Conservation (phyloP, 2,329 filamentous ascomycete species). For the Sporothrix phasma region DNA sequence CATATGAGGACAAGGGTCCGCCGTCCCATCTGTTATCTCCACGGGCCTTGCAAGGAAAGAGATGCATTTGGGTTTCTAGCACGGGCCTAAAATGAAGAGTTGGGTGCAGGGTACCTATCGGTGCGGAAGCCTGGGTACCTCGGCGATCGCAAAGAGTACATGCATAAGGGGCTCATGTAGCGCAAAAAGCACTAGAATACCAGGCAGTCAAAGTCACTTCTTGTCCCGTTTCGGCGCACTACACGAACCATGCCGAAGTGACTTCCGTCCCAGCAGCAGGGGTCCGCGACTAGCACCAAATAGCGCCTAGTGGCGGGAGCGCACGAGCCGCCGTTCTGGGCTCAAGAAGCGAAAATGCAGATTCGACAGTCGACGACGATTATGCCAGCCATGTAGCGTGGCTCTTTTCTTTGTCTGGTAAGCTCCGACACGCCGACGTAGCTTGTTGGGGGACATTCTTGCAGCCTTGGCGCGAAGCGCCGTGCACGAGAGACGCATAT, state of each 20-base stretch:
- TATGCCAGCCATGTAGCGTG: not conserved
- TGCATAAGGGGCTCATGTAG: no score
- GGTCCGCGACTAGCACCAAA: no score
- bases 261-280: not conserved
- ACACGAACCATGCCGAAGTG: not conserved
- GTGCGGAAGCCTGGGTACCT: not conserved
- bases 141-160: not conserved
- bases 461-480: no score
- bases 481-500: no score
- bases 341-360: not conserved
- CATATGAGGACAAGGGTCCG: no score
- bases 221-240: not conserved
- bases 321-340: not conserved
- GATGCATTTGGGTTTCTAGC: not conserved
- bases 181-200: not conserved
- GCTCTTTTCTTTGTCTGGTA: not conserved
- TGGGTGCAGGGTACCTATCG: not conserved
- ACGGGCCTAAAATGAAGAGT: not conserved
- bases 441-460: no score
- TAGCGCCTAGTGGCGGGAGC: not conserved
- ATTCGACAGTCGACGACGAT: not conserved
- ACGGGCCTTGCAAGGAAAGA: no score
- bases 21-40: no score
- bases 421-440: conserved; percentile 4
- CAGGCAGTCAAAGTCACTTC: not conserved